Percentiles rank a stretch among this genome's conserved stretches.
Evolutionary conservation across 2,329 filamentous ascomycete species (phyloP).

Genomic region (Teratosphaeriaceae sp.): DNA sequence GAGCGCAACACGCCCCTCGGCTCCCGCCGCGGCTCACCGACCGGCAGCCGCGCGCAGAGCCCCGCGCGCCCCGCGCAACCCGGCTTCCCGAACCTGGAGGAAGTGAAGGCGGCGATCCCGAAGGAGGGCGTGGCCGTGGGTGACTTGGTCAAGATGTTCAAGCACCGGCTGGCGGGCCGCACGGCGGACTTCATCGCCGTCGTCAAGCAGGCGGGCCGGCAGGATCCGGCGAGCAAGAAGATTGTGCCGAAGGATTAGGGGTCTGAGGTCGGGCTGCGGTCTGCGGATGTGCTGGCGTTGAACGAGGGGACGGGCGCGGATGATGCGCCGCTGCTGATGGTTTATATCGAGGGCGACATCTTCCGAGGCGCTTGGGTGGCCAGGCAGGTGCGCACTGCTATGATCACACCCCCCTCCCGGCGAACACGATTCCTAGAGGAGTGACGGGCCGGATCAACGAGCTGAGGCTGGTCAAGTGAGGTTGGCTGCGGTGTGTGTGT

Average conservation of each 20-base stretch:
- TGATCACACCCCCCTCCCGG: too few species aligned
- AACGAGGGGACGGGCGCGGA: too few species aligned
- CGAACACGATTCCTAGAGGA: too few species aligned
- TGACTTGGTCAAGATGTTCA: conserved; percentile 36
- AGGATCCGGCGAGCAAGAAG: conserved; percentile 19
- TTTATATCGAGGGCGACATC: too few species aligned
- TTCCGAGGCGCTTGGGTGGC: too few species aligned
- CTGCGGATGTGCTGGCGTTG: too few species aligned
- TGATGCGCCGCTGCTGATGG: too few species aligned
- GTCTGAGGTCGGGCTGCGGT: neutral
- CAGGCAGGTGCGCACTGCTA: too few species aligned
- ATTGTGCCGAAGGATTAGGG: conserved; percentile 16
- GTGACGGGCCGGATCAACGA: too few species aligned
- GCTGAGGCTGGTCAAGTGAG: too few species aligned
- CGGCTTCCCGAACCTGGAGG: conserved; percentile 36
- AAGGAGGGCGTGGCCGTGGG: conserved; percentile 38
- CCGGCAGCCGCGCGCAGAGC: conserved; percentile 17
- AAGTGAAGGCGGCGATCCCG: conserved; percentile 40
- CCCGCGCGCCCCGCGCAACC: conserved; percentile 7
- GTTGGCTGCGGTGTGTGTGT: too few species aligned
- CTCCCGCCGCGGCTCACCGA: conserved; percentile 29
- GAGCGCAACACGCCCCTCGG: conserved; percentile 22
- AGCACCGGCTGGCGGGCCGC: conserved; percentile 33
- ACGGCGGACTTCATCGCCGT: conserved; percentile 37
- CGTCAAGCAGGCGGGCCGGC: conserved; percentile 32